Base-by-base conservation (phyloP, 805 yeast genomes). In the Pichia exigua region DNA sequence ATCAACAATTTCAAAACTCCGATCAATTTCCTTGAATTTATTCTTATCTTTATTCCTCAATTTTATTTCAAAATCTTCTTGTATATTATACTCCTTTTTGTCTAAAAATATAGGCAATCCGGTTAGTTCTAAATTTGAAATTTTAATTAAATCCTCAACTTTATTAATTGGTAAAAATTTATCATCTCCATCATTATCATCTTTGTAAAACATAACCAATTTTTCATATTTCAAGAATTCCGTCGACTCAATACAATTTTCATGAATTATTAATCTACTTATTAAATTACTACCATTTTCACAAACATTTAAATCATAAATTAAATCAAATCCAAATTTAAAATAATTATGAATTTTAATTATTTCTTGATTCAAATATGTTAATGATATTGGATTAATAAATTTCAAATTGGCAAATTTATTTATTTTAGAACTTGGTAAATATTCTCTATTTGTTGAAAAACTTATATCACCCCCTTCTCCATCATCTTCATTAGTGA, bases 221-320 rank as follows among this genome's bases (percentile, higher is more conserved):
- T 71, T 70, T 56, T 75, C 75, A 73, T 83, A 81, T 48, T 71
- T 76, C 66, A 78, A 72, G 59, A 81, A 81, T 46, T 75, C 76
- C 27, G 76, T 64, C 4, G 78, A 72, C 56, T 76, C 78, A n/a
- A 76, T 69, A 5, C 73, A 69, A 38, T 83, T 83, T 54, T 72
- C 72, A 59, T 81, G 85, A 11, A 79, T 40, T 1, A 78, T 68
- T 3, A 81, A 53, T 53, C 79, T 80, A 40, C 66, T 67, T 20
- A 80, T 65, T 1, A 67, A 61, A 4, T 77, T 57, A 7, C 42
- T 40, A 6, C 57, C 52, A 11, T 61, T 73, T 22, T 64, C 60
- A 10, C 49, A 47, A 0, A 27, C 24, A 11, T 62, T 59, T 38
- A 76, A 65, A 41, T 73, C 73, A 61, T 78, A 81, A 24, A 80